Evolutionary conservation across 2,329 filamentous ascomycete genomes (phyloP), one percentile per base, ranked within the genome.

Genomic region (Podosphaera aphanis): DNA sequence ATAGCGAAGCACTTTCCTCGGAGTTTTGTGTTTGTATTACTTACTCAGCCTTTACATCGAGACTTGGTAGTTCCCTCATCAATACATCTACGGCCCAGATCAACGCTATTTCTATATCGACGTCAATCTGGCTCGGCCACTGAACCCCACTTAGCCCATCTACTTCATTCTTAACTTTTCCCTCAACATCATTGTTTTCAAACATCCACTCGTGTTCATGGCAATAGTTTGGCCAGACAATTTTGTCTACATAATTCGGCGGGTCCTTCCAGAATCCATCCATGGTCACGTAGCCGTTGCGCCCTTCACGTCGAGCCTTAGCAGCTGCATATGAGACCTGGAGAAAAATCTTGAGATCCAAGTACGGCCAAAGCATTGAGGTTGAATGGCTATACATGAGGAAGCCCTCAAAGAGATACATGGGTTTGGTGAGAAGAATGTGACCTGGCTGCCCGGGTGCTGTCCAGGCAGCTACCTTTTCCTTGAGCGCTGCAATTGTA

Each of bases 241-340:
- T 72, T 59, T 81, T 73, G 59, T 95, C 86, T 33, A 95, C 85
- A 60, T 95, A 98, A 0, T 83, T 86, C 0, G 84, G 84, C 0
- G 90, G 90, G 61, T 98, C 90, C 47, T 77, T 71, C 90, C 90
- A 98, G 64, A 94, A 98, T 23, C 86, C 88, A 56, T 94, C 76
- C 4, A 80, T 62, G 2, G 83, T 88, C 25, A 84, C 80, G 59
- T 90, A 90, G 10, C 82, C 82, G 52, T 71, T 74, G 46, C 83
- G 66, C 0, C 74, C 74, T 57, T 80, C 74, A 25, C 83, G 66
- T 20, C 83, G 68, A 29, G 65, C 62, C 56, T 78, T 80, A 2
- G 78, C 78, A 36, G 63, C 71, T 11, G 64, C 64, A 48, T 78
- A 77, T 23, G 73, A 71, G 1, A 82, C 79, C 0, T 77, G 73